Evolutionary conservation across 2,329 filamentous ascomycete genomes (phyloP).

Genomic region (Colletotrichum acutatum): DNA sequence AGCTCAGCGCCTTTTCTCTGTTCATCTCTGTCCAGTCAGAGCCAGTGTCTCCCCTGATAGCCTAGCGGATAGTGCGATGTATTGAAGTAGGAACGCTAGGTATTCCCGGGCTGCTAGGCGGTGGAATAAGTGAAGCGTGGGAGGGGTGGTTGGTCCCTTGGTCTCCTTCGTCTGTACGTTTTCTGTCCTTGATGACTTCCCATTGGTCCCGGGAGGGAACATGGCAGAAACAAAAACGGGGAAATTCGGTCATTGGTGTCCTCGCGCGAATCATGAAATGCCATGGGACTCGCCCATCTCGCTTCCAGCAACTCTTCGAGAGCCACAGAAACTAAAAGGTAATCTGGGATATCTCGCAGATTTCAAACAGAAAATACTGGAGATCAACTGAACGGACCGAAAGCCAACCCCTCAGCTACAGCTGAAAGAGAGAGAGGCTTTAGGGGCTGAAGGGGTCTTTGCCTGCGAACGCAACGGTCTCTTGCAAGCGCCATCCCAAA

Average conservation of each 20-base stretch:
- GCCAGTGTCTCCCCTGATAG: slow-evolving; percentile 25
- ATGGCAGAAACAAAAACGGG: slow-evolving; percentile 30
- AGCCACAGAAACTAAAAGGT: background rate
- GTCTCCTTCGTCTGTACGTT: slow-evolving; percentile 11
- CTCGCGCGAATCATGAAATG: slow-evolving; percentile 28
- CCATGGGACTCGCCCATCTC: slow-evolving; percentile 5
- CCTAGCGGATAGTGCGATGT: slow-evolving; percentile 21
- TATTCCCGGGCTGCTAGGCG: slow-evolving; percentile 11
- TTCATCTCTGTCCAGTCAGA: background rate
- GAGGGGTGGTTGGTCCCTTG: slow-evolving; percentile 11
- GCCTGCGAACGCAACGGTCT: background rate
- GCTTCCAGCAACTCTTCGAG: slow-evolving; percentile 15
- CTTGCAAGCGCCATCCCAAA: background rate
- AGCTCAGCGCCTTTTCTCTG: background rate
- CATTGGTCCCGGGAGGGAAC: slow-evolving; percentile 8
- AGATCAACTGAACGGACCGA: slow-evolving; percentile 18
- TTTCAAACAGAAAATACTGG: slow-evolving; percentile 19
- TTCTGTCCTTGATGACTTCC: background rate
- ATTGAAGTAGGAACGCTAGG: slow-evolving; percentile 21
- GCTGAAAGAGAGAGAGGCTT: background rate
- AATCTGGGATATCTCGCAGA: background rate
- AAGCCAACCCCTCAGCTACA: background rate
- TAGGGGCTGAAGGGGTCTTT: background rate
- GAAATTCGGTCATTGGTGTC: slow-evolving; percentile 30
- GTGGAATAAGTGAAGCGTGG: background rate